These are phyloP conservation scores for Fonsecaea monophora DNA, from an alignment of 2,329 filamentous ascomycete species.

Conservation along the genomic window DNA sequence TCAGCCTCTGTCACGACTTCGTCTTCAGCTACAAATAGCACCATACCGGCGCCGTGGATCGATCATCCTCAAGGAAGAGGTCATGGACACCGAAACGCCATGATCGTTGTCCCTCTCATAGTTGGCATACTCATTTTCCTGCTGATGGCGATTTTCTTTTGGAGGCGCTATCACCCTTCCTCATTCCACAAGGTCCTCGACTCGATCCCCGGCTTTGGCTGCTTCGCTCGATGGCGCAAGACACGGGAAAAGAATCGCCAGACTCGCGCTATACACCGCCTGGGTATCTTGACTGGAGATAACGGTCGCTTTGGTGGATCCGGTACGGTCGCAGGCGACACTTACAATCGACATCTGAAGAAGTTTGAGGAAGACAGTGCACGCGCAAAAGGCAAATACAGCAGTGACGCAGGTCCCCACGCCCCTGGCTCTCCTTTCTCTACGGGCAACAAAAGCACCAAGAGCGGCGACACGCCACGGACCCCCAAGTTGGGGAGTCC, in stretches of 20 bases:
- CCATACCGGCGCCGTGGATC: background rate
- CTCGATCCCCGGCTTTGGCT: slow-evolving; percentile 9
- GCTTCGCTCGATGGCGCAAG: slow-evolving; percentile 19
- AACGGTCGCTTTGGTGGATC: slow-evolving; percentile 4
- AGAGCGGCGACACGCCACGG: slow-evolving; percentile 5
- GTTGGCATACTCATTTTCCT: slow-evolving; percentile 11
- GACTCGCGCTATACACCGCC: slow-evolving; percentile 6
- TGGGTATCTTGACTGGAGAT: slow-evolving; percentile 21
- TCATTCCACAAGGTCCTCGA: slow-evolving; percentile 23
- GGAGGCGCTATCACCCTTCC: slow-evolving; percentile 17
- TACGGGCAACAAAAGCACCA: slow-evolving; percentile 3
- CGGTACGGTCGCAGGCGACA: slow-evolving; percentile 4
- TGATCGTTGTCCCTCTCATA: slow-evolving; percentile 23
- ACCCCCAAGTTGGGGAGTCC: slow-evolving; percentile 11
- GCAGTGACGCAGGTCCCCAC: slow-evolving; percentile 17
- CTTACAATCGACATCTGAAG: slow-evolving; percentile 23
- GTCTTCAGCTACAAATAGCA: background rate
- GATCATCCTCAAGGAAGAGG: background rate
- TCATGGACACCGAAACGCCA: slow-evolving; percentile 1
- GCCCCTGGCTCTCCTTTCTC: slow-evolving; percentile 1
- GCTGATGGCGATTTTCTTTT: slow-evolving; percentile 13
- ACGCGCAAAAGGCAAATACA: slow-evolving; percentile 23
- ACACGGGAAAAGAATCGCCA: slow-evolving; percentile 21
- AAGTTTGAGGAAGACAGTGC: slow-evolving; percentile 28
- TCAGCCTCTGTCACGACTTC: slow-evolving; percentile 1